Percentiles rank a stretch among this genome's conserved stretches.
Evolutionary conservation across 1,284 basidiomycete species (phyloP).

Genomic region (Fomes fomentarius): DNA sequence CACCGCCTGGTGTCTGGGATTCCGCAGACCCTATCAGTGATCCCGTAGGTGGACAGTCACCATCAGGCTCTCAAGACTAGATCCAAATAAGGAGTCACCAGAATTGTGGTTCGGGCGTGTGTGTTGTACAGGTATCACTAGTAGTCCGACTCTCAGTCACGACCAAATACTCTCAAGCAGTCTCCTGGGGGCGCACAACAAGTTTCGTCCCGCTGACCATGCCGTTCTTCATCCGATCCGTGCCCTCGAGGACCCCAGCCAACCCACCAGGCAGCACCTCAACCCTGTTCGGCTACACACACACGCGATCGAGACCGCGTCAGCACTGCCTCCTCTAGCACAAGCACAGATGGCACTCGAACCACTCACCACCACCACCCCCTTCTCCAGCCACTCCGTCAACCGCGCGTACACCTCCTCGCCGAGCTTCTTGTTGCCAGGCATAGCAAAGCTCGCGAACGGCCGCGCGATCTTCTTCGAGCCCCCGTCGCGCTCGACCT

Average conservation of each 20-base stretch:
- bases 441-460: background rate
- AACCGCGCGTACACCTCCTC: slow-evolving; percentile 13
- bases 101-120: too few relatives aligned
- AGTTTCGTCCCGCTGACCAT: slow-evolving; percentile 55
- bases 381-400: slow-evolving; percentile 2
- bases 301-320: too few relatives aligned
- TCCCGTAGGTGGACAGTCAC: too few relatives aligned
- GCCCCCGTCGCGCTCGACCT: slow-evolving; percentile 2
- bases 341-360: too few relatives aligned
- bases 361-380: slow-evolving; percentile 2
- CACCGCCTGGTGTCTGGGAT: too few relatives aligned
- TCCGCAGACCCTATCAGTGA: too few relatives aligned
- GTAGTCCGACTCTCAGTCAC: too few relatives aligned
- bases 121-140: too few relatives aligned
- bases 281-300: slow-evolving; percentile 29
- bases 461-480: slow-evolving; percentile 19
- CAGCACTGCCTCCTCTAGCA: background rate
- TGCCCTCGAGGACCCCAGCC: slow-evolving; percentile 43
- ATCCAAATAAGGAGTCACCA: too few relatives aligned
- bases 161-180: too few relatives aligned
- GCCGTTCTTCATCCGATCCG: slow-evolving; percentile 42
- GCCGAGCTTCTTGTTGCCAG: slow-evolving; percentile 2
- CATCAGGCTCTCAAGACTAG: too few relatives aligned
- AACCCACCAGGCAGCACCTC: slow-evolving; percentile 52
- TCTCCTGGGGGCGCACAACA: slow-evolving; percentile 50